These are phyloP conservation scores for Fusarium sp. DNA, from an alignment of 2,329 filamentous ascomycete genomes.

Conservation along the genomic window DNA sequence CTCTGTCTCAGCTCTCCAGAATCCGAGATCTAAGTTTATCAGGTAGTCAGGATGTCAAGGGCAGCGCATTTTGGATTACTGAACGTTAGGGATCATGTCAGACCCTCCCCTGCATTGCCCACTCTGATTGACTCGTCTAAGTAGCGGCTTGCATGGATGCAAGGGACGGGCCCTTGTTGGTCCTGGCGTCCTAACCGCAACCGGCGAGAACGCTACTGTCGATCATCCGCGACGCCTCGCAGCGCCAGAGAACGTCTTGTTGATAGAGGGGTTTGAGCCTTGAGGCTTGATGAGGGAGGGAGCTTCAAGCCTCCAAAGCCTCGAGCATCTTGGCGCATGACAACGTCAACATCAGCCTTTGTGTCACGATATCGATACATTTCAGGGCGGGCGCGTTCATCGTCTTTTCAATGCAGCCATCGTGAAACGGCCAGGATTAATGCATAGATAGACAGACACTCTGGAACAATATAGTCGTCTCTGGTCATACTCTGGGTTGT, in stretches of 20 bases:
- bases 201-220: conserved; percentile 40
- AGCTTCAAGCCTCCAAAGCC: conserved; percentile 14
- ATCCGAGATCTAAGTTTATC: conserved; percentile 5
- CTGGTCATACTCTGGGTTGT: not conserved
- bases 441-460: not conserved
- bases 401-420: not conserved
- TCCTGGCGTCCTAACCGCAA: conserved; percentile 22
- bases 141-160: not conserved
- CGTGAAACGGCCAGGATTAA: not conserved
- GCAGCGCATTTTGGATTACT: conserved; percentile 23
- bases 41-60: conserved; percentile 6
- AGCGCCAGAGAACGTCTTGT: conserved; percentile 3
- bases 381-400: not conserved
- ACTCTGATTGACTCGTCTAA: conserved; percentile 18
- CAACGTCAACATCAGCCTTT: conserved; percentile 1
- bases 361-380: not conserved
- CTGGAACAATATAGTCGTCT: not conserved
- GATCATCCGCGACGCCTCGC: conserved; percentile 42
- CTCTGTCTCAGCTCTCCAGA: conserved; percentile 10
- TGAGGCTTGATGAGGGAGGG: not conserved
- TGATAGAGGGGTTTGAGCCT: conserved; percentile 1
- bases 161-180: not conserved
- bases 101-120: not conserved
- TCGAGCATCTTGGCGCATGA: conserved; percentile 28
- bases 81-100: conserved; percentile 12